Base-by-base conservation (phyloP, 192 early-diverging fungal genomes). In the Coemansia sp. region DNA sequence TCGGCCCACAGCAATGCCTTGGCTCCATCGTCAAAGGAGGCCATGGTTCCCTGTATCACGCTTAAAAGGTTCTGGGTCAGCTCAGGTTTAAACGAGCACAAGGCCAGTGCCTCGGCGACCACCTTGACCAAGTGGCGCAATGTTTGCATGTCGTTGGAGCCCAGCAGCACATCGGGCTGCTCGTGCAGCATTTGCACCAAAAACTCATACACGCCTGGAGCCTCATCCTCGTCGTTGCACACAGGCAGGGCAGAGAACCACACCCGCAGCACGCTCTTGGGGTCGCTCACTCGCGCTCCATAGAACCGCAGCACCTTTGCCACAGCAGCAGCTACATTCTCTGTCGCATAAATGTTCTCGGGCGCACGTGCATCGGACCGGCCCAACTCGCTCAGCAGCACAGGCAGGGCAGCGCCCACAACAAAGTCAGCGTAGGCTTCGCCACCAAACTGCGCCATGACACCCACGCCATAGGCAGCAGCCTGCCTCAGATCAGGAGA, bases 281-380 rank as follows among this genome's bases (percentile, higher is more conserved):
- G 71, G 50, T 91, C 87, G 11, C 89, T 77, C 63, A 90, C 81
- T 63, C 77, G 73, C 40, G 60, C 70, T 5, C 50, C 65, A 69
- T 87, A 87, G 66, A 84, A 91, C 46, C 88, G 85, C 66, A 89
- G 84, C 51, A 96, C 92, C 84, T 97, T 98, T 60, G 91, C 91
- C 38, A 98, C 71, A 5, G 96, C 94, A n/a, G 94, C 85, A 16
- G 97, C 84, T 14, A 90, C 89, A 66, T 98, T 99, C 78, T 99
- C 97, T 0, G 94, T 95, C 6, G 92, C 94, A 71, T 88, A 87
- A 9, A 95, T 69, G 62, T 92, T 94, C 28, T 92, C 94, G 6
- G 86, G 74, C 21, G 76, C 76, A 18, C 92, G 86, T 8, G 95
- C 76, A 31, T 86, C 86, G 14, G 86, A 71, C 5, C 72, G 76